These are phyloP conservation scores for Arthroderma sp. DNA, from an alignment of 2,329 filamentous ascomycete species.

Conservation along the genomic window DNA sequence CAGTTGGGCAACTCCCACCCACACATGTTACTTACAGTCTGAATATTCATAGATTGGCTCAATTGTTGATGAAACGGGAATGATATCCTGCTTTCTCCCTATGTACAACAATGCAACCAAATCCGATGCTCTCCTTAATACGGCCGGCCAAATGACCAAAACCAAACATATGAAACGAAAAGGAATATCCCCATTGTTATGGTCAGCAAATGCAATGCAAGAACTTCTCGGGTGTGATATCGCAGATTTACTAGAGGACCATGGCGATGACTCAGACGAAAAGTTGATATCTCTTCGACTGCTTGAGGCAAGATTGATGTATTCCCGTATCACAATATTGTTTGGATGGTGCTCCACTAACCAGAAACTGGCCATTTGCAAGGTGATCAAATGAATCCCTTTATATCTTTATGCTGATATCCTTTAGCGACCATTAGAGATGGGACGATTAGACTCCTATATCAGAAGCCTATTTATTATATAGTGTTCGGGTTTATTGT, in stretches of 20 bases:
- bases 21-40: background rate
- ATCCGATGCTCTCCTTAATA: constrained; percentile 30
- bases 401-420: background rate
- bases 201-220: constrained; percentile 35
- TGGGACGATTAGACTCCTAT: background rate
- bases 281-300: constrained; percentile 2
- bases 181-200: constrained; percentile 33
- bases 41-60: constrained; percentile 10
- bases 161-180: background rate
- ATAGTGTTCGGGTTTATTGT: too few species aligned
- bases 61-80: constrained; percentile 35
- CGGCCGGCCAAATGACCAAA: background rate
- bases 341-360: constrained; percentile 11
- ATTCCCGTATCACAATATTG: constrained; percentile 12
- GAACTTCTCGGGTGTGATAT: constrained; percentile 36
- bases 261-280: background rate
- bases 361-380: constrained; percentile 12
- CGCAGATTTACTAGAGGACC: constrained; percentile 22
- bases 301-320: constrained; percentile 10
- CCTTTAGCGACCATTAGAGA: too few species aligned
- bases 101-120: constrained; percentile 6
- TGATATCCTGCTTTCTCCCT: constrained; percentile 19
- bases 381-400: constrained; percentile 6
- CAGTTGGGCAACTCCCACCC: background rate
- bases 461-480: background rate